Evolutionary conservation across 2,329 filamentous ascomycete genomes (phyloP), one percentile per base, ranked within the genome.

Genomic region (Calonectria pseudoturangicola): DNA sequence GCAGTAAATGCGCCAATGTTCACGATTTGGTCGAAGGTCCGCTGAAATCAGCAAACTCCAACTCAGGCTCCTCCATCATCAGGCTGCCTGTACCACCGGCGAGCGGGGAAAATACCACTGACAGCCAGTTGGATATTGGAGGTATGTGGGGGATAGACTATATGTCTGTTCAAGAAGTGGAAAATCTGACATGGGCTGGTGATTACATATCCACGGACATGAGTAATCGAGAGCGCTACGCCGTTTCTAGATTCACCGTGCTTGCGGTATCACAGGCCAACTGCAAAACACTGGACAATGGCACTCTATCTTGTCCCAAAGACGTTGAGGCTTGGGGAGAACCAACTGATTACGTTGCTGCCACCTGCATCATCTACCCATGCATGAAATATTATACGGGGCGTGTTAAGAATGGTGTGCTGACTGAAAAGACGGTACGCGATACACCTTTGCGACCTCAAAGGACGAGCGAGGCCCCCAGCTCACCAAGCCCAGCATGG

Each of bases 121-220:
- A 28, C 8, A 33, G 15, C 16, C 25, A 54, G 13, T 27, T 54
- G 5, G 28, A 33, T 33, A 16, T 54, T 16, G 50, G 50, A n/a
- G 27, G 50, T 12, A 54, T 54, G 7, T 16, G 43, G 30, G 43
- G 43, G 12, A 18, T 39, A 21, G n/a, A 33, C 28, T 25, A 50
- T 28, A 39, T 33, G 27, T 50, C 13, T 28, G n/a, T 45, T 28
- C n/a, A 65, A 21, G 12, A 65, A n/a, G 30, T 64, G 41, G 12
- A 64, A 12, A 64, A 64, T 18, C 43, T 50, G n/a, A 25, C 62
- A 80, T 66, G 64, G 64, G 48, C 48, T 9, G 30, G 36, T 12
- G 45, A 56, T 7, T 33, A 28, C 3, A 66, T 48, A 8, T 51
- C 64, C 1, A 21, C 27, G 9, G 64, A 66, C 27, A 51, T 66